Conservation (phyloP, 768 basidiomycete genomes). For the Tulasnella sp. region DNA sequence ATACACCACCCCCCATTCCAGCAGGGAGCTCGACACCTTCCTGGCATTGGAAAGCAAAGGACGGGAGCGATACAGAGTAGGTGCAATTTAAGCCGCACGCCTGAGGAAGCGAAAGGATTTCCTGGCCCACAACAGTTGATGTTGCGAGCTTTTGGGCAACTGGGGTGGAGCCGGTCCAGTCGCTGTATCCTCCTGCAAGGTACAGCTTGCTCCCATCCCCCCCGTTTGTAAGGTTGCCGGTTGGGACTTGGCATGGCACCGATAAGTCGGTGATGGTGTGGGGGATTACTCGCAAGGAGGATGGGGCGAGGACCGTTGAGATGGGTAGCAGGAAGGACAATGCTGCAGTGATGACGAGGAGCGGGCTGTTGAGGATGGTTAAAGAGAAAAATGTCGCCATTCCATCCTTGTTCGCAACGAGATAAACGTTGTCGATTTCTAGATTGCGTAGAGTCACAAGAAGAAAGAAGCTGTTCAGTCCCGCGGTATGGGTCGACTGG, state of each 20-base stretch:
- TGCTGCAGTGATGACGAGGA: not conserved
- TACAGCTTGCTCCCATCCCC: not conserved
- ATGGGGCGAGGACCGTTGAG: not conserved
- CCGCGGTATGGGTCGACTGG: not conserved
- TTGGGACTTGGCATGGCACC: not conserved
- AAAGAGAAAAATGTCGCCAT: not conserved
- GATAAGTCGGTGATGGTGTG: not conserved
- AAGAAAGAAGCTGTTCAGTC: not conserved
- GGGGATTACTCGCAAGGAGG: not conserved
- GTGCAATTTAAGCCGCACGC: not conserved
- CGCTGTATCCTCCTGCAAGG: not conserved
- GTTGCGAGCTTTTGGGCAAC: not conserved
- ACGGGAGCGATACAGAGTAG: not conserved
- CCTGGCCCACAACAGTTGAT: not conserved
- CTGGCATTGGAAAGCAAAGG: conserved; percentile 1
- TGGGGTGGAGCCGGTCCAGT: not conserved
- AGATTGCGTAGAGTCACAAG: not conserved
- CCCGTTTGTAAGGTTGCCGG: not conserved
- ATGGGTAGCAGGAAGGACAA: not conserved
- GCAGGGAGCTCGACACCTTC: not conserved
- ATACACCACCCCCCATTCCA: not conserved
- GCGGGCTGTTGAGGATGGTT: not conserved
- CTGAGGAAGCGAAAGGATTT: not conserved
- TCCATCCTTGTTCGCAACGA: not conserved
- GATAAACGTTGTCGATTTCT: not conserved